phyloP scores from a whole-genome alignment of 2,329 filamentous ascomycete species.

The Myriosclerotinia curreyana region DNA sequence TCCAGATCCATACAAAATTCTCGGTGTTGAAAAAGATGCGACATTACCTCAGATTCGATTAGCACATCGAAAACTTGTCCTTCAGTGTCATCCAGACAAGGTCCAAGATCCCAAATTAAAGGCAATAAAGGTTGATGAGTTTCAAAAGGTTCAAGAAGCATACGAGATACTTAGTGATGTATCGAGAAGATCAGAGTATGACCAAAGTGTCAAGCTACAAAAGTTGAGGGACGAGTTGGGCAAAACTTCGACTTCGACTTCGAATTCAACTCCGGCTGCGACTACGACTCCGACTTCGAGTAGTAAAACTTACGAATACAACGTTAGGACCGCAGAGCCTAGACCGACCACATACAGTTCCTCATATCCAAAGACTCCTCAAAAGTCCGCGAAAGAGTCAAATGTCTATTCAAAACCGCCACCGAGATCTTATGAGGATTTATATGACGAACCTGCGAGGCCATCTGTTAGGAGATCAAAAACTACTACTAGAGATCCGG shows the following conservation, averaged over 20 bases:
- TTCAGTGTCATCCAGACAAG: slow-evolving; percentile 91
- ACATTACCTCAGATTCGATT: slow-evolving; percentile 69
- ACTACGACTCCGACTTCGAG: slow-evolving; percentile 22
- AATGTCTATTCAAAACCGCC: slow-evolving; percentile 37
- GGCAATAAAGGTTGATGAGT: slow-evolving; percentile 76
- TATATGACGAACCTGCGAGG: slow-evolving; percentile 46
- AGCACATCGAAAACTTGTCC: slow-evolving; percentile 79
- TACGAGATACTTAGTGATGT: slow-evolving; percentile 89
- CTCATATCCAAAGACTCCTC: slow-evolving; percentile 18
- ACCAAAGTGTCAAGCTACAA: slow-evolving; percentile 67
- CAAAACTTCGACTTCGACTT: slow-evolving; percentile 24
- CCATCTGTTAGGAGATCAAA: slow-evolving; percentile 40
- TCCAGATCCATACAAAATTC: slow-evolving; percentile 71
- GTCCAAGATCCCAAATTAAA: slow-evolving; percentile 67
- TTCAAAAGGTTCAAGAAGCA: slow-evolving; percentile 87
- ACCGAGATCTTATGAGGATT: slow-evolving; percentile 48
- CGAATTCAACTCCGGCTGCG: slow-evolving; percentile 33
- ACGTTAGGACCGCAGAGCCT: slow-evolving; percentile 51
- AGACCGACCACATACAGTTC: slow-evolving; percentile 35
- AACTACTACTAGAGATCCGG: slow-evolving; percentile 31
- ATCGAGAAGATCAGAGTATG: slow-evolving; percentile 68
- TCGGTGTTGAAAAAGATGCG: slow-evolving; percentile 72
- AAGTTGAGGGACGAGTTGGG: slow-evolving; percentile 54
- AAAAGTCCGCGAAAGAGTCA: slow-evolving; percentile 23
- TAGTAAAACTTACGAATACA: slow-evolving; percentile 46